phyloP scores from a whole-genome alignment of 1,139 yeast genomes.

The Candida albicans region DNA sequence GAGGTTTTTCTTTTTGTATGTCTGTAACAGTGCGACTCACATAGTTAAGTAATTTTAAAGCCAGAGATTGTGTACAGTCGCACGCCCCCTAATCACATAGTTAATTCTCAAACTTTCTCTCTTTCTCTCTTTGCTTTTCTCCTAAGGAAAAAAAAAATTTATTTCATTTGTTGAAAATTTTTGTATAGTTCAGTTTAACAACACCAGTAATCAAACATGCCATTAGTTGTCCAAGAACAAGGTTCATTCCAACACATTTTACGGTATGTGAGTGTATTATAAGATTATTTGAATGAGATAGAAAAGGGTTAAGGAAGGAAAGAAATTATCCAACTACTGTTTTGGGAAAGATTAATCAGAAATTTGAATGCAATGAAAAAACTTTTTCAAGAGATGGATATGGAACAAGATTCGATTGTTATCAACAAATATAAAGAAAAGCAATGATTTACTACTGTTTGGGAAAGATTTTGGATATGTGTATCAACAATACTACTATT shows the following conservation, averaged over 20 bases:
- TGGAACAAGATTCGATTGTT: background rate
- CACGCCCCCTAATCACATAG: no score
- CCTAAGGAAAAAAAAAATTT: conserved; percentile 4
- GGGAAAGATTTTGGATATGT: background rate
- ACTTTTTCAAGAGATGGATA: background rate
- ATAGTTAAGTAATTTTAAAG: no score
- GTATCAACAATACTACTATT: background rate
- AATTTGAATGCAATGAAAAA: background rate
- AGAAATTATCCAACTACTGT: background rate
- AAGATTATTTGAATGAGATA: background rate
- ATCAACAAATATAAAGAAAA: no score
- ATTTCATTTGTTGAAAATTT: conserved; percentile 4
- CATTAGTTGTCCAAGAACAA: conserved; percentile 98
- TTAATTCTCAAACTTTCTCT: no score
- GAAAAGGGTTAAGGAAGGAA: background rate
- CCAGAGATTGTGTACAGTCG: no score
- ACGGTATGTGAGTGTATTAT: conserved; percentile 69
- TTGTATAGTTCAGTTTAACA: background rate
- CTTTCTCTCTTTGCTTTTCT: background rate
- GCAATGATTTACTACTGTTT: background rate
- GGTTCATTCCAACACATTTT: conserved; percentile 99
- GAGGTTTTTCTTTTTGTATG: no score
- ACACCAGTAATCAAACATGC: conserved; percentile 54
- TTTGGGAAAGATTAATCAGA: background rate
- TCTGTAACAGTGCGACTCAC: no score